Percentiles rank a stretch among this genome's conserved stretches.
These are phyloP conservation scores for Claviceps humidiphila DNA, from an alignment of 2,329 filamentous ascomycete species.

Conservation along the genomic window DNA sequence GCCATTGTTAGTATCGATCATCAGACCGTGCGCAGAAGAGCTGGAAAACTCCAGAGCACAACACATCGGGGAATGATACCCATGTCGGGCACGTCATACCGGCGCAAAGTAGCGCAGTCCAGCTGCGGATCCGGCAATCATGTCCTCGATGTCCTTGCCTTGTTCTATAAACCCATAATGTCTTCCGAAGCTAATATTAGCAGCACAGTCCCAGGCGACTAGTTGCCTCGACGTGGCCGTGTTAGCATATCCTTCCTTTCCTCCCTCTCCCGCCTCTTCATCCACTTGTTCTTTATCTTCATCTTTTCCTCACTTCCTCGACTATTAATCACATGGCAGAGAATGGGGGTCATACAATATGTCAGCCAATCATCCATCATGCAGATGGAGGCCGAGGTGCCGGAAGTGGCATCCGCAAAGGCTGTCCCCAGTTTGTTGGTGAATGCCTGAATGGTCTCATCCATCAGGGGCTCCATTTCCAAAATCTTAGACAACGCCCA, in stretches of 20 bases:
- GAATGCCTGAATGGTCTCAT: slow-evolving; percentile 8
- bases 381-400: not conserved
- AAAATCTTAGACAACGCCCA: slow-evolving; percentile 8
- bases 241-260: not conserved
- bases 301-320: not conserved
- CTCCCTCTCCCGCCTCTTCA: not conserved
- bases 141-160: slow-evolving; percentile 23
- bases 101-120: slow-evolving; percentile 19
- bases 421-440: slow-evolving; percentile 3
- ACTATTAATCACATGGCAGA: not conserved
- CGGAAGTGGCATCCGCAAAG: slow-evolving; percentile 6
- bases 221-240: not conserved
- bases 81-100: slow-evolving; percentile 1
- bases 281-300: not conserved
- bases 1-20: not conserved
- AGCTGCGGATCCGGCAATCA: slow-evolving; percentile 17
- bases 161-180: slow-evolving; percentile 28
- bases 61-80: not conserved
- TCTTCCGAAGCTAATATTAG: slow-evolving; percentile 25
- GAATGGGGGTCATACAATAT: slow-evolving; percentile 6
- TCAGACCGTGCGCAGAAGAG: no score
- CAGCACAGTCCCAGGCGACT: slow-evolving; percentile 28
- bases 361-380: slow-evolving; percentile 10
- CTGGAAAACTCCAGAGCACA: not conserved
- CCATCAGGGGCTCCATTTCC: slow-evolving; percentile 9